These are phyloP conservation scores for Warburgia ugandensis DNA, from an alignment of 164 flowering plant genomes.

Conservation along the genomic window DNA sequence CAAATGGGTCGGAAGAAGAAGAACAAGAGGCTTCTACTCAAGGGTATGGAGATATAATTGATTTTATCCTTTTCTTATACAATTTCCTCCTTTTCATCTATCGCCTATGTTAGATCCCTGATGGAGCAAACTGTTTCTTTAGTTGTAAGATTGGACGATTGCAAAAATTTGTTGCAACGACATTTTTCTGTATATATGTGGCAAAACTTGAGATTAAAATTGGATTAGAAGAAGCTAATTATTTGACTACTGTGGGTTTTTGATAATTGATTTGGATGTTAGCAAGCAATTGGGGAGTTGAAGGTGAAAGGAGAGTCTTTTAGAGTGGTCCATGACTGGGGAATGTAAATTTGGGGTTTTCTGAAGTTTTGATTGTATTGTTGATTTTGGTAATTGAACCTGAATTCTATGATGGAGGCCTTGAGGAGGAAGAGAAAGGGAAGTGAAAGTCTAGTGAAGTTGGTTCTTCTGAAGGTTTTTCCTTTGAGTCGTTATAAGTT, in stretches of 20 bases:
- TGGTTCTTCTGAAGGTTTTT: too few relatives aligned
- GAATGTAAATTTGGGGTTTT: background rate
- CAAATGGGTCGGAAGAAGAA: slow-evolving; percentile 19
- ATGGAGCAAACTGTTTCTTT: background rate
- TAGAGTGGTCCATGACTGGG: background rate
- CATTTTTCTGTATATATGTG: background rate
- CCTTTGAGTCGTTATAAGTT: slow-evolving; percentile 14
- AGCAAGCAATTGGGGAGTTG: too few relatives aligned
- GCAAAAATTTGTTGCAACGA: too few relatives aligned
- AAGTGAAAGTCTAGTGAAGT: slow-evolving; percentile 25
- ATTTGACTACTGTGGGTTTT: too few relatives aligned
- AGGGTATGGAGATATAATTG: background rate
- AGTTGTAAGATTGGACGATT: background rate
- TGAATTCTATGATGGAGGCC: slow-evolving; percentile 14
- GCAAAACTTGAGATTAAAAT: too few relatives aligned
- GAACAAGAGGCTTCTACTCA: slow-evolving; percentile 11
- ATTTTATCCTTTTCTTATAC: background rate
- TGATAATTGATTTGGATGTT: too few relatives aligned
- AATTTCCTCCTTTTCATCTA: background rate
- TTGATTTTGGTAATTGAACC: background rate
- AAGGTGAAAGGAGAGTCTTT: too few relatives aligned
- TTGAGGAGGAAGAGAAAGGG: slow-evolving; percentile 81
- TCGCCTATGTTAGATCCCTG: background rate
- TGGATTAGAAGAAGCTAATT: too few relatives aligned
- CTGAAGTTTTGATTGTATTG: background rate